Evolutionary conservation across 2,329 filamentous ascomycete genomes (phyloP).

Genomic region (Phaeosphaeriaceae sp.): DNA sequence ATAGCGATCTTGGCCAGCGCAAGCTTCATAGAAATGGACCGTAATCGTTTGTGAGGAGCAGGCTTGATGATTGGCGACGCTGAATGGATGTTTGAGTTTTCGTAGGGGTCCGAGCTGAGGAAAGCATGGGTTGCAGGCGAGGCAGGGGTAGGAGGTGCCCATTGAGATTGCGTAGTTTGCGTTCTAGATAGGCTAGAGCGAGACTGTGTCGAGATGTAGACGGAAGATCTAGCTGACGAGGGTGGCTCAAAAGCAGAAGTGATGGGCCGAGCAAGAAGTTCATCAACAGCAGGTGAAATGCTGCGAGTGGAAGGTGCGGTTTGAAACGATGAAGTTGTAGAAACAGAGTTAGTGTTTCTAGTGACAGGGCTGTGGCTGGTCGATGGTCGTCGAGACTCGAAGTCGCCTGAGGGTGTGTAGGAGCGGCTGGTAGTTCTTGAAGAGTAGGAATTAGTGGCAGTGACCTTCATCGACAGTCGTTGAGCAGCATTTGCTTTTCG

Average conservation of each 20-base stretch:
- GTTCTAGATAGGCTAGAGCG: constrained; percentile 22
- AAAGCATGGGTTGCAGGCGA: constrained; percentile 44
- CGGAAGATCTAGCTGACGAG: constrained; percentile 32
- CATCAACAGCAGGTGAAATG: constrained; percentile 29
- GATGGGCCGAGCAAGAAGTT: constrained; percentile 27
- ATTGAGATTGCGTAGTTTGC: constrained; percentile 26
- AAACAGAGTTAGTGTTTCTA: constrained; percentile 29
- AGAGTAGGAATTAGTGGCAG: constrained; percentile 14
- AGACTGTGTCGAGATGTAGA: constrained; percentile 30
- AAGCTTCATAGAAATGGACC: constrained; percentile 47
- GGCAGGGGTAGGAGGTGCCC: constrained; percentile 34
- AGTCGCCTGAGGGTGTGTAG: constrained; percentile 27
- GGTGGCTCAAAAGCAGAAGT: constrained; percentile 21
- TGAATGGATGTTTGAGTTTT: constrained; percentile 34
- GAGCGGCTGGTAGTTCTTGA: constrained; percentile 26
- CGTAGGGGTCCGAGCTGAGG: constrained; percentile 48
- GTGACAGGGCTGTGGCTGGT: constrained; percentile 36
- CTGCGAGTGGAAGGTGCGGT: constrained; percentile 33
- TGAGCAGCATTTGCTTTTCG: constrained; percentile 33
- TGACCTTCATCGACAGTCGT: constrained; percentile 34
- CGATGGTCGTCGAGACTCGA: constrained; percentile 35
- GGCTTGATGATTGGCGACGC: constrained; percentile 43
- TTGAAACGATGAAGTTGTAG: constrained; percentile 29
- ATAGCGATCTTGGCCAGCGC: constrained; percentile 48
- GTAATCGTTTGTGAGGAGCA: constrained; percentile 44